phyloP scores from a whole-genome alignment of 768 basidiomycete genomes.

The Asterophora parasitica region DNA sequence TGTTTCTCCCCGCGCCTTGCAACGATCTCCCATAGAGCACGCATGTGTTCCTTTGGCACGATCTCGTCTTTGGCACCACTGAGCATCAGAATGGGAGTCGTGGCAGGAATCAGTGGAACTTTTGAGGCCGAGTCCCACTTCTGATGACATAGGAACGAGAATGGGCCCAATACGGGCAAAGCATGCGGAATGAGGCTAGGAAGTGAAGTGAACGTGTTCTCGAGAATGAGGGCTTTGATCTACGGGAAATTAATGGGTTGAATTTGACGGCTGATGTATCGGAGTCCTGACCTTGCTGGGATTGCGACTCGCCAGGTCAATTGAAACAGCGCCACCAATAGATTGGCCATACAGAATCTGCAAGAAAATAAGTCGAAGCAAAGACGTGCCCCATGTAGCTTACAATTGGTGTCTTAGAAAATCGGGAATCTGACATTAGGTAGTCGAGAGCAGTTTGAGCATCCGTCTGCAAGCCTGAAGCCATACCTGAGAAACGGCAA shows the following conservation, averaged over 20 bases:
- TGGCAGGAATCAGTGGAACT: constrained; percentile 52
- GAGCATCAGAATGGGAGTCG: constrained; percentile 76
- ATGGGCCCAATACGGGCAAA: constrained; percentile 42
- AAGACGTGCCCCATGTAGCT: neutral
- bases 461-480: constrained; percentile 73
- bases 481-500: neutral
- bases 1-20: constrained; percentile 47
- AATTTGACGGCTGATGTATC: constrained; percentile 1
- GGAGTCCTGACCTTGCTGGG: constrained; percentile 47
- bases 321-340: constrained; percentile 90
- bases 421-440: constrained; percentile 53
- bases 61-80: constrained; percentile 71
- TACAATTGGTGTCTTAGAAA: constrained; percentile 68
- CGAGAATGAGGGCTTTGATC: constrained; percentile 79
- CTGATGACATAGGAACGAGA: constrained; percentile 14
- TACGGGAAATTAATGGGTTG: constrained; percentile 21
- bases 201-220: constrained; percentile 91
- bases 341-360: constrained; percentile 80
- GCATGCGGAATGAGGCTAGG: constrained; percentile 77
- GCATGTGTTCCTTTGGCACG: constrained; percentile 76
- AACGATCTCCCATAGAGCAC: constrained; percentile 61
- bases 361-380: neutral
- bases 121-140: constrained; percentile 14
- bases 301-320: constrained; percentile 81
- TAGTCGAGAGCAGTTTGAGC: constrained; percentile 82